Percentiles rank a stretch among this genome's conserved stretches.
Conservation (phyloP, 2,329 filamentous ascomycete species). For the Phoma sp. region DNA sequence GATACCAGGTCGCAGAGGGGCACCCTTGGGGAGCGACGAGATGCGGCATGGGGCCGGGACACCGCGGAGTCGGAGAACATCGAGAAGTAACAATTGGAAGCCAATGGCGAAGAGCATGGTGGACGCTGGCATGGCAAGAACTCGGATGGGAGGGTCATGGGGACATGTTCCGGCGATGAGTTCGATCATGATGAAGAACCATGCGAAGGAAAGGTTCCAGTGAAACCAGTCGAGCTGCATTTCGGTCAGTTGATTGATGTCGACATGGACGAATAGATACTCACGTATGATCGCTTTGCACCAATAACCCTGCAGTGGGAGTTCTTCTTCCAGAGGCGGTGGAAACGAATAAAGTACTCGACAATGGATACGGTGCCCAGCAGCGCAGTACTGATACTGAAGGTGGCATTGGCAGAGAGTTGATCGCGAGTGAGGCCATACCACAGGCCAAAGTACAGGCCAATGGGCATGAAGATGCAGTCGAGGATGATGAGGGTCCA, state of each 20-base stretch:
- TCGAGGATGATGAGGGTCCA: slow-evolving; percentile 67
- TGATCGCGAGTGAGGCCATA: slow-evolving; percentile 58
- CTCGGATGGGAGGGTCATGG: slow-evolving; percentile 58
- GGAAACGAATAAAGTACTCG: slow-evolving; percentile 61
- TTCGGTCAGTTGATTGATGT: not conserved
- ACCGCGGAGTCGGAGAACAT: slow-evolving; percentile 55
- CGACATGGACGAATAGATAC: slow-evolving; percentile 1
- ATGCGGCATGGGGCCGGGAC: slow-evolving; percentile 59
- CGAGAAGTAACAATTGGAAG: slow-evolving; percentile 59
- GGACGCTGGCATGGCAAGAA: slow-evolving; percentile 61
- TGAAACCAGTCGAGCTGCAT: slow-evolving; percentile 63
- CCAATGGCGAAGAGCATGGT: slow-evolving; percentile 62
- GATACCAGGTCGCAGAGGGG: slow-evolving; percentile 61
- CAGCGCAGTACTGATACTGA: slow-evolving; percentile 62
- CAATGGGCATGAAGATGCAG: slow-evolving; percentile 65
- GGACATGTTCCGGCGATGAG: slow-evolving; percentile 61
- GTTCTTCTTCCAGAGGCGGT: slow-evolving; percentile 58
- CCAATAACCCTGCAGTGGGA: slow-evolving; percentile 62
- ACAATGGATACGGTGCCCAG: slow-evolving; percentile 62
- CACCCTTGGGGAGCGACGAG: slow-evolving; percentile 60
- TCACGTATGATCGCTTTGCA: slow-evolving; percentile 51
- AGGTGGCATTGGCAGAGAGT: slow-evolving; percentile 60
- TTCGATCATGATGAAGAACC: slow-evolving; percentile 65
- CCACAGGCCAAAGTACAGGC: slow-evolving; percentile 68
- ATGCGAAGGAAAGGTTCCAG: slow-evolving; percentile 63